Evolutionary conservation across 208 protist genomes (phyloP), one percentile per base, ranked within the genome.

Genomic region (Porcisia deanei): DNA sequence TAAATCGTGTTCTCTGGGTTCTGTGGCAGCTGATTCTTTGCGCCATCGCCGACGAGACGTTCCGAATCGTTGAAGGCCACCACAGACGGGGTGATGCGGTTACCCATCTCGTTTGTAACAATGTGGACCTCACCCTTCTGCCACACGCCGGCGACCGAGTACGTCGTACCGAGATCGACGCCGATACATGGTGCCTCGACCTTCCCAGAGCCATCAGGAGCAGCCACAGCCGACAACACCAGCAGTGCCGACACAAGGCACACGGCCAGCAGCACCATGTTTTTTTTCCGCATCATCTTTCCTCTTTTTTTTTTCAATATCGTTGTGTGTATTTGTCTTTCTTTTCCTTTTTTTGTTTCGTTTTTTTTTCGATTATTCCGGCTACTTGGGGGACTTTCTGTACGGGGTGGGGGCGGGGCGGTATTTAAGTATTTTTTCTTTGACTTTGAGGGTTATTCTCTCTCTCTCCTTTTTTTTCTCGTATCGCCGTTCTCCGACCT

Each of bases 121-220:
- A 98, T 96, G 73, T 96, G 85, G 49, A 97, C 94, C 72, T 91
- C 89, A 30, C 97, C 98, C 64, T 99, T 98, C 88, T 98, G 93
- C 92, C 93, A 99, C 5, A 99, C 94, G 77, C 96, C 98, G 16
- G 99, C 98, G 85, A 98, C 98, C 41, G 94, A 99, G 91, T 99
- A 99, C 54, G 98, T 99, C 8, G 98, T 99, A 67, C 96, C 96
- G 7, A 98, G 86, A 80, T 99, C 96, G 59, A 99, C 96, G 55
- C 96, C 96, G 70, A 99, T 88, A 80, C 94, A 95, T n/a, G 94
- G 92, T 2, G 83, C 72, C 76, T 97, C 91, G 8, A 97, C 89
- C 80, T 96, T 95, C 63, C 88, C 90, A 54, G 71, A 77, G 68
- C 85, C 85, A 53, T 92, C 90, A 14, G 90, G 79, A 16, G 85